Evolutionary conservation across 1,284 basidiomycete genomes (phyloP), one percentile per base, ranked within the genome.

Genomic region (Inonotus obliquus): DNA sequence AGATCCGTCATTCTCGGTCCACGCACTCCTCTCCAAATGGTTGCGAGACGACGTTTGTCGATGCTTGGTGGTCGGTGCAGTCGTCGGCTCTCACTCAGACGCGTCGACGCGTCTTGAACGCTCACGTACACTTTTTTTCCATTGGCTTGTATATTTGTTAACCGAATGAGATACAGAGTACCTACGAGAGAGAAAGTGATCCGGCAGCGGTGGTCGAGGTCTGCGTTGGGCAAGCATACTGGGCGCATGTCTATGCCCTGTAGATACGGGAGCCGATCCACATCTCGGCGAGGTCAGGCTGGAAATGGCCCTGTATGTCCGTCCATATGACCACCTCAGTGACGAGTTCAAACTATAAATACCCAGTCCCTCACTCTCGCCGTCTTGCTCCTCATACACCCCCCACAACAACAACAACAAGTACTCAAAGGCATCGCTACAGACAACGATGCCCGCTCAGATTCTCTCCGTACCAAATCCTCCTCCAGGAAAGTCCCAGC

Each of bases 401-500:
- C 21, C 9, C 54, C n/a, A n/a, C n/a, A n/a, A n/a, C n/a, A n/a
- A n/a, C n/a, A n/a, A n/a, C n/a, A n/a, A n/a, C n/a, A n/a, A n/a
- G n/a, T n/a, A 23, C 32, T 38, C 4, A 39, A 29, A 37, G 45
- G 14, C 57, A 59, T 44, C 45, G 4, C 32, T 32, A 10, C 25
- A 25, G 14, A 49, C 21, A 49, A 71, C 59, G 49, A 87, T 87
- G 85, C 83, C 85, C 69, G 84, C 73, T 41, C 84, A 87, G 67
- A 69, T 74, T 53, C 73, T 87, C 52, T 72, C 73, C 25, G 74
- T 80, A 67, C 76, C 85, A 38, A 87, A 87, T 64, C 86, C 86
- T 2, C 81, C 83, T 61, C 73, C 86, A 4, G 86, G 86, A 57
- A 74, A 81, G 1, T 89, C 87, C 29, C 77, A 75, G 39, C 77